phyloP scores from a whole-genome alignment of 2,329 filamentous ascomycete species.

The Xylogone sp. region DNA sequence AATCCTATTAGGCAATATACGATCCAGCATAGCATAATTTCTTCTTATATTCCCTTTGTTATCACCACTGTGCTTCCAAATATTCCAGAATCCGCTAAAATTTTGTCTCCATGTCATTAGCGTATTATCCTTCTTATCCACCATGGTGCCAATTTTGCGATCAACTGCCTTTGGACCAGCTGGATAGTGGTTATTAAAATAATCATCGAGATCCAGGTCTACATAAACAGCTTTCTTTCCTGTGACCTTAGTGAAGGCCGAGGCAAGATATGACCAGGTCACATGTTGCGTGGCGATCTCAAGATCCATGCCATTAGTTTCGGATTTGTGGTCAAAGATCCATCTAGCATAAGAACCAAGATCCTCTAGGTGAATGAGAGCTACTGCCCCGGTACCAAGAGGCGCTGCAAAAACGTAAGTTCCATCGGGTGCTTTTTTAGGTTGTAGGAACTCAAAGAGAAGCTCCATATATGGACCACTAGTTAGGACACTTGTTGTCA shows the following conservation, averaged over 20 bases:
- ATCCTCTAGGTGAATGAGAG: slow-evolving; percentile 22
- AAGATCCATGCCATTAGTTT: slow-evolving; percentile 20
- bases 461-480: slow-evolving; percentile 29
- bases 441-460: slow-evolving; percentile 17
- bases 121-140: slow-evolving; percentile 11
- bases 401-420: slow-evolving; percentile 13
- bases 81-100: slow-evolving; percentile 19
- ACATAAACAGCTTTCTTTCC: slow-evolving; percentile 14
- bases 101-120: slow-evolving; percentile 16
- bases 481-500: slow-evolving; percentile 22
- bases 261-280: slow-evolving; percentile 12
- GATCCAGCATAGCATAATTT: slow-evolving; percentile 18
- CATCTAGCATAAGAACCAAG: slow-evolving; percentile 22
- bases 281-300: slow-evolving; percentile 20
- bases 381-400: slow-evolving; percentile 10
- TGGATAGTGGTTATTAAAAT: slow-evolving; percentile 10
- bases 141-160: slow-evolving; percentile 13
- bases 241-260: slow-evolving; percentile 13
- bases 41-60: slow-evolving; percentile 8
- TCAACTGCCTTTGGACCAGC: slow-evolving; percentile 11
- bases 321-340: slow-evolving; percentile 20
- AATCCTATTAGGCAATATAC: slow-evolving; percentile 16
- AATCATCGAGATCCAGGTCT: slow-evolving; percentile 15
- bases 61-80: slow-evolving; percentile 15
- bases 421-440: background rate